These are phyloP conservation scores for Penicillium robsamsonii DNA, from an alignment of 495 filamentous ascomycete genomes.

Conservation along the genomic window DNA sequence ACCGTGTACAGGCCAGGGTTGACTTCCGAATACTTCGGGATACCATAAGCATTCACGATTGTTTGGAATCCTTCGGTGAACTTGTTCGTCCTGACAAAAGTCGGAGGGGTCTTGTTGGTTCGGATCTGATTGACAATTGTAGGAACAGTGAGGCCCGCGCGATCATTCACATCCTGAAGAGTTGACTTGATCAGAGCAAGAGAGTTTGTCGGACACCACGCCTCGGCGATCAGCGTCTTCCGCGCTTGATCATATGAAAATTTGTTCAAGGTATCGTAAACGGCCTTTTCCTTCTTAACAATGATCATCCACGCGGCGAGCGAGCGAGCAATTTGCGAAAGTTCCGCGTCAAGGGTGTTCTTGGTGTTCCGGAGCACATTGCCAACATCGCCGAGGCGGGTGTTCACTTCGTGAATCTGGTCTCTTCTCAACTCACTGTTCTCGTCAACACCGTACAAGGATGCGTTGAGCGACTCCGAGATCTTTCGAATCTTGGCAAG, in stretches of 20 bases:
- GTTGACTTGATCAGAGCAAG: conserved; percentile 92
- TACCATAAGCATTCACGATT: conserved; percentile 97
- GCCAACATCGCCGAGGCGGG: conserved; percentile 79
- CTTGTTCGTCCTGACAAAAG: conserved; percentile 94
- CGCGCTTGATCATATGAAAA: conserved; percentile 95
- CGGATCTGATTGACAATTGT: conserved; percentile 97
- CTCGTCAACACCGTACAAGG: conserved; percentile 95
- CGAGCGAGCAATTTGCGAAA: conserved; percentile 85
- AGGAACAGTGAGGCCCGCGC: conserved; percentile 88
- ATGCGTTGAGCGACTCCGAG: conserved; percentile 91
- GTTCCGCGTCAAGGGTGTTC: conserved; percentile 86
- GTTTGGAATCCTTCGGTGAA: conserved; percentile 98
- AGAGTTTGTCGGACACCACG: conserved; percentile 92
- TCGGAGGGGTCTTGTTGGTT: conserved; percentile 95
- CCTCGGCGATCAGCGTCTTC: conserved; percentile 95
- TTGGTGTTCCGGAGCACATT: conserved; percentile 96
- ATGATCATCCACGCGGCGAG: conserved; percentile 95
- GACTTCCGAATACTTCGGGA: conserved; percentile 93
- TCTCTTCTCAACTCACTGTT: conserved; percentile 90
- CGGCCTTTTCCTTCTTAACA: conserved; percentile 96
- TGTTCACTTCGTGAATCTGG: conserved; percentile 96
- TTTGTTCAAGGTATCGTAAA: conserved; percentile 93
- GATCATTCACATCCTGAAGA: conserved; percentile 92
- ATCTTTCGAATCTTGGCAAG: conserved; percentile 98
- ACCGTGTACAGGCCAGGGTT: conserved; percentile 94